Evolutionary conservation across 2,329 filamentous ascomycete species (phyloP), one percentile per base, ranked within the genome.

Genomic region (Curvularia sp.): DNA sequence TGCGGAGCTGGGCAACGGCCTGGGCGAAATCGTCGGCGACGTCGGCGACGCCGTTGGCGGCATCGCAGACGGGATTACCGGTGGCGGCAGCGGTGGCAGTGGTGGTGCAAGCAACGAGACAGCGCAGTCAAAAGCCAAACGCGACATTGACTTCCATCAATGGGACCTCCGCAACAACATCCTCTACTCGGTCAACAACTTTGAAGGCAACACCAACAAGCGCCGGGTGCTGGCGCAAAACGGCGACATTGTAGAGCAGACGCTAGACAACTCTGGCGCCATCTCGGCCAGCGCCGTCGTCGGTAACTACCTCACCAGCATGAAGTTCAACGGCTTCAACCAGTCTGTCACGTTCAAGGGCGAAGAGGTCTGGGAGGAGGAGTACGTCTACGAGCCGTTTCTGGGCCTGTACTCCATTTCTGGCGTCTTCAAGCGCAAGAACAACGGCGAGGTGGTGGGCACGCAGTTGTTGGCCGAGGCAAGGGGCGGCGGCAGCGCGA

Each of bases 161-260:
- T 83, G 81, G 73, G 81, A 84, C 46, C 74, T 87, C 41, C 76
- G 78, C 54, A 79, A 86, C 75, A 85, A 85, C 69, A 83, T 88
- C 59, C 80, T 88, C 32, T 87, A 85, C 74, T 84, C 82, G 27
- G 73, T 86, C 70, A 87, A 87, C 75, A 82, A 88, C 77, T 88
- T 86, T 71, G 78, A 77, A 13, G 84, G 84, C 18, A 79, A 82
- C 57, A 74, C 74, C 42, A 71, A 79, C 73, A 86, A 83, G 34
- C 87, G 87, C 71, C 82, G 84, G 39, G 74, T 86, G 6, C 76
- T 87, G 6, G 80, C 78, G 4, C 84, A 86, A 71, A 82, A 83
- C 61, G 84, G 85, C 39, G 80, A 78, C 56, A 80, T 87, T 48
- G 78, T 83, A 53, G 84, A 87, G 63, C 77, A 84, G 60, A 80